Percentiles rank a stretch among this genome's conserved stretches.
Evolutionary conservation across 345 rosid species (phyloP).

Genomic region (Moricandia moricandioides): DNA sequence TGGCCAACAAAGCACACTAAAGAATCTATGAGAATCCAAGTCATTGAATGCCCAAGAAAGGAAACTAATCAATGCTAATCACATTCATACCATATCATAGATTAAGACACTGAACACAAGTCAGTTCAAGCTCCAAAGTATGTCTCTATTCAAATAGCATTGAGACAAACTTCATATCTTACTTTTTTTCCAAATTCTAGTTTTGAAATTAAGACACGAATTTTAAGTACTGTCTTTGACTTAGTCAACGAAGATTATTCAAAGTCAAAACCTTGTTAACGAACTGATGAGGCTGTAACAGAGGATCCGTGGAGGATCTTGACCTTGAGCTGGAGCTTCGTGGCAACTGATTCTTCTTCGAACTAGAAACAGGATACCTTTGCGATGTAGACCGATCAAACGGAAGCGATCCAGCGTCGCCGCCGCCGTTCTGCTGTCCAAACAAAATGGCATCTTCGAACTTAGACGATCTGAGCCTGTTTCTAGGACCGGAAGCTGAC

Average conservation of each 20-base stretch:
- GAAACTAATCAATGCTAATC: neutral
- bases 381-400: conserved; percentile 82
- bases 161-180: neutral
- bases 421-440: conserved; percentile 45
- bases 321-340: conserved; percentile 89
- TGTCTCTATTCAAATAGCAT: conserved; percentile 1
- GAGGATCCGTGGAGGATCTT: conserved; percentile 82
- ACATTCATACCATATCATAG: neutral
- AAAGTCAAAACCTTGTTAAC: conserved; percentile 63
- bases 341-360: conserved; percentile 72
- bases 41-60: neutral
- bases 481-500: conserved; percentile 38
- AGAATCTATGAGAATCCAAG: neutral
- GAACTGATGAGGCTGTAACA: conserved; percentile 86
- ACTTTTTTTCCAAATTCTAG: neutral
- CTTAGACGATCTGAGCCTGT: conserved; percentile 62
- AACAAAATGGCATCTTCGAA: conserved; percentile 59
- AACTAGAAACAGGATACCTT: conserved; percentile 54
- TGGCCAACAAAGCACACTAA: neutral
- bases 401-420: conserved; percentile 39
- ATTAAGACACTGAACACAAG: neutral
- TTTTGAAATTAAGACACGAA: neutral
- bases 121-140: neutral
- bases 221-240: neutral
- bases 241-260: neutral